Conservation (phyloP, 1,284 basidiomycete species). For the Hymenochaete sp. region DNA sequence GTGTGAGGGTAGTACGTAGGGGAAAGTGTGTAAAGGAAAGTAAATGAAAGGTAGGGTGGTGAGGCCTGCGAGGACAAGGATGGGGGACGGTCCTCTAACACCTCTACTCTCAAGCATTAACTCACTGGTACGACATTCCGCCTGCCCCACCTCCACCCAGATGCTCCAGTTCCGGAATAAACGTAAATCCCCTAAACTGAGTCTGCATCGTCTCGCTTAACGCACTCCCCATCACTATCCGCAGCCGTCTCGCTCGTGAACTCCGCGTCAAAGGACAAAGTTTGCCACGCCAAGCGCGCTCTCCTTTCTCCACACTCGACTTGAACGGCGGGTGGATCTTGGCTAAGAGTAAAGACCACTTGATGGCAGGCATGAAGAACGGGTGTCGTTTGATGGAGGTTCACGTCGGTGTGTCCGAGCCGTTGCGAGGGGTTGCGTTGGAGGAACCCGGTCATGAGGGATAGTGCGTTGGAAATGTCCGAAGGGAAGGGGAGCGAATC, state of each 20-base stretch:
- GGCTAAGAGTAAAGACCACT: slow-evolving; percentile 88
- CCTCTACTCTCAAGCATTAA: too few relatives aligned
- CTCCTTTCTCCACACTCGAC: slow-evolving; percentile 75
- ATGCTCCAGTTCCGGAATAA: slow-evolving; percentile 51
- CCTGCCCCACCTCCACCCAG: slow-evolving; percentile 14
- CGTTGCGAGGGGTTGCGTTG: slow-evolving; percentile 83
- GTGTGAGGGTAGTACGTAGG: slow-evolving; percentile 48
- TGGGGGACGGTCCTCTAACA: slow-evolving; percentile 51
- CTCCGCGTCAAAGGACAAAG: slow-evolving; percentile 92
- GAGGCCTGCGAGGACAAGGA: slow-evolving; percentile 78
- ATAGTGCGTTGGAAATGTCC: slow-evolving; percentile 88
- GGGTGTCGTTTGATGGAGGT: slow-evolving; percentile 95
- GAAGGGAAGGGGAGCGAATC: slow-evolving; percentile 92
- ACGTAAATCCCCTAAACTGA: slow-evolving; percentile 85
- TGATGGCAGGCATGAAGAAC: slow-evolving; percentile 92
- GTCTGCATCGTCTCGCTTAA: slow-evolving; percentile 92
- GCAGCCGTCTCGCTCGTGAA: slow-evolving; percentile 90
- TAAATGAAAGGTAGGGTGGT: slow-evolving; percentile 64
- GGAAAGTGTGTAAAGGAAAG: slow-evolving; percentile 65
- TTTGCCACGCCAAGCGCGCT: slow-evolving; percentile 79
- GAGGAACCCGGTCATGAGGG: slow-evolving; percentile 81
- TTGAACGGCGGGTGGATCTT: slow-evolving; percentile 99
- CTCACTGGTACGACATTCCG: too few relatives aligned
- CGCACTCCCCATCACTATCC: slow-evolving; percentile 89
- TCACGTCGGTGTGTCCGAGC: slow-evolving; percentile 86